These are phyloP conservation scores for Hysterium pulicare DNA, from an alignment of 2,329 filamentous ascomycete genomes.

Conservation along the genomic window DNA sequence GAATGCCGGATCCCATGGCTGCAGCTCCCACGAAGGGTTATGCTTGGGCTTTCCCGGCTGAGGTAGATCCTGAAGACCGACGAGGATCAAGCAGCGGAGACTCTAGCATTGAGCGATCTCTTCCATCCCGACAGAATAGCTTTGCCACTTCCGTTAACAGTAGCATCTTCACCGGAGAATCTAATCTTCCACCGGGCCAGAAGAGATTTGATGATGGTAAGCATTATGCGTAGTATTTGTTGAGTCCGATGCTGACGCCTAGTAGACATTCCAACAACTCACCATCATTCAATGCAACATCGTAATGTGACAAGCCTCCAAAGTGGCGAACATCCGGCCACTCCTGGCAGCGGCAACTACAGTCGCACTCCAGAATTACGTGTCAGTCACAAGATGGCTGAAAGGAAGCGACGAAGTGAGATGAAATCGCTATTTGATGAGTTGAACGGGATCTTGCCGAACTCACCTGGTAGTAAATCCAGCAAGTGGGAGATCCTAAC, in stretches of 20 bases:
- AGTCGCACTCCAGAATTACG: constrained; percentile 78
- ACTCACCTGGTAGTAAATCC: constrained; percentile 77
- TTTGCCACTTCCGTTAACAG: constrained; percentile 74
- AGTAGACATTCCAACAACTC: constrained; percentile 47
- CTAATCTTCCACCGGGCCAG: constrained; percentile 67
- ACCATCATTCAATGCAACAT: constrained; percentile 75
- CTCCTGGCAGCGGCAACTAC: constrained; percentile 67
- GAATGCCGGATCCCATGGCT: constrained; percentile 63
- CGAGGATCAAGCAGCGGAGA: constrained; percentile 48
- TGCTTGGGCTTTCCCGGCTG: constrained; percentile 79
- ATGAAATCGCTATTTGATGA: constrained; percentile 88
- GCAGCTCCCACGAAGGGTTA: constrained; percentile 78
- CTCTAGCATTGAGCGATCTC: constrained; percentile 48
- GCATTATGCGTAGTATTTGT: constrained; percentile 10
- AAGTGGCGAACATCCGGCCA: constrained; percentile 56
- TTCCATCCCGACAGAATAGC: constrained; percentile 70
- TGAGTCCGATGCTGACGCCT: constrained; percentile 18
- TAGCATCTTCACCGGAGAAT: constrained; percentile 74
- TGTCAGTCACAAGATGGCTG: constrained; percentile 80
- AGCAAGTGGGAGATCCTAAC: constrained; percentile 88
- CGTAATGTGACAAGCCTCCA: constrained; percentile 65
- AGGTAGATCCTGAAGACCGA: constrained; percentile 56
- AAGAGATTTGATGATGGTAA: constrained; percentile 65
- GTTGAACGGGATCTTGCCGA: constrained; percentile 72
- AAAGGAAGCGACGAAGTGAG: constrained; percentile 77